A percentile compares a stretch with the other conserved stretches of the same genome.
phyloP scores from a whole-genome alignment of 176 grass and related monocot genomes.

The Puya raimondii region DNA sequence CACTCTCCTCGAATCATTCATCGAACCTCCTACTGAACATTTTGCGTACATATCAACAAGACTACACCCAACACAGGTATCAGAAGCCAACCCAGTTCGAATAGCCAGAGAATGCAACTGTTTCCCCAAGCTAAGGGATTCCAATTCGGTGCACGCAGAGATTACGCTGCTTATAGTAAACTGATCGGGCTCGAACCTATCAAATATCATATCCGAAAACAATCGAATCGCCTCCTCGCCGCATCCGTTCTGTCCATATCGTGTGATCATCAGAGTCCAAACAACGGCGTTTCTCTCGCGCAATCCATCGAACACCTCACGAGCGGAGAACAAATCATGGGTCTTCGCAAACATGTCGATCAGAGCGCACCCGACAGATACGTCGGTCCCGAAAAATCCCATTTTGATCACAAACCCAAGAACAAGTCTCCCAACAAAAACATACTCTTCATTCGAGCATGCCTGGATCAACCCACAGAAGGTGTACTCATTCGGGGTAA shows the following conservation, averaged over 20 bases:
- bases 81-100: slow-evolving; percentile 36
- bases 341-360: slow-evolving; percentile 74
- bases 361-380: slow-evolving; percentile 46
- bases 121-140: slow-evolving; percentile 43
- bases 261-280: slow-evolving; percentile 73
- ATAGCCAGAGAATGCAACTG: slow-evolving; percentile 69
- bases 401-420: slow-evolving; percentile 35
- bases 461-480: slow-evolving; percentile 26
- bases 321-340: slow-evolving; percentile 33
- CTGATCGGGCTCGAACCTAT: slow-evolving; percentile 41
- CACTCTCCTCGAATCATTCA: slow-evolving; percentile 45
- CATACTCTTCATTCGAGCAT: slow-evolving; percentile 26
- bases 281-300: slow-evolving; percentile 42
- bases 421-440: slow-evolving; percentile 4
- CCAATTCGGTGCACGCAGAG: slow-evolving; percentile 48
- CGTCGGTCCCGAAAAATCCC: slow-evolving; percentile 39
- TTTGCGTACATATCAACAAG: slow-evolving; percentile 83
- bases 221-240: slow-evolving; percentile 35
- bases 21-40: slow-evolving; percentile 17
- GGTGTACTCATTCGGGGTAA: slow-evolving; percentile 43
- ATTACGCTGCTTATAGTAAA: slow-evolving; percentile 70
- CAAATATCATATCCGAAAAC: slow-evolving; percentile 53
- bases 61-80: slow-evolving; percentile 61
- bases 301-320: slow-evolving; percentile 38
- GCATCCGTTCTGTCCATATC: slow-evolving; percentile 33